These are phyloP conservation scores for Hymenoscyphus fructigenus DNA, from an alignment of 2,329 filamentous ascomycete genomes.

Conservation along the genomic window DNA sequence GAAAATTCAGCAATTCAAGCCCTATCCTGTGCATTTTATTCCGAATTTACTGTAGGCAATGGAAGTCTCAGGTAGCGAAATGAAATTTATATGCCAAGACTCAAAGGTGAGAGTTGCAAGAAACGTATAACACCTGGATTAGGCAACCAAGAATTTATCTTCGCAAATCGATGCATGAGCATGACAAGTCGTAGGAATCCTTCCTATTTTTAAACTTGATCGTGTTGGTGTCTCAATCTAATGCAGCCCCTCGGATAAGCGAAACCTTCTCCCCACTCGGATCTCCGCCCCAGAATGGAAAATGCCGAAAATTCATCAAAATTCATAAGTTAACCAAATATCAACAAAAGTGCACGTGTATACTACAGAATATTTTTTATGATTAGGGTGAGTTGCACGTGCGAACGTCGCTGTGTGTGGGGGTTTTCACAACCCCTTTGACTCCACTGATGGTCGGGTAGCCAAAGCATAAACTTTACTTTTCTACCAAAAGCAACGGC, in stretches of 20 bases:
- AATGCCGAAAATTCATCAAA: not conserved
- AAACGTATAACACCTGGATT: not conserved
- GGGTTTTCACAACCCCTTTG: not conserved
- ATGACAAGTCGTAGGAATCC: not conserved
- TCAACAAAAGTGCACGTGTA: not conserved
- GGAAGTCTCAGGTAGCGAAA: too few species aligned
- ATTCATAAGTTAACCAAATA: not conserved
- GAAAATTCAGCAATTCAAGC: too few species aligned
- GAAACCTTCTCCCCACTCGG: not conserved
- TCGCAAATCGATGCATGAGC: not conserved
- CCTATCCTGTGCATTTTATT: too few species aligned
- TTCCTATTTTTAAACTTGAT: not conserved
- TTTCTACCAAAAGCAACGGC: not conserved
- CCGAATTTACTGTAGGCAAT: too few species aligned
- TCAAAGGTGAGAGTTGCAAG: not conserved
- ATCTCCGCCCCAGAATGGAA: not conserved
- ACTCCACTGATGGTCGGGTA: not conserved
- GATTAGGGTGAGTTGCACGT: not conserved
- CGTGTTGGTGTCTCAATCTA: not conserved
- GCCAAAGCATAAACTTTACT: too few species aligned
- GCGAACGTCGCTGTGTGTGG: not conserved
- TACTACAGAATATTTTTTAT: not conserved
- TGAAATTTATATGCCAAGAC: not conserved
- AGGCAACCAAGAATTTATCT: not conserved
- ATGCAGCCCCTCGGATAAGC: conserved; percentile 1